phyloP scores from a whole-genome alignment of 2,329 filamentous ascomycete species.

The Saccharata proteae region DNA sequence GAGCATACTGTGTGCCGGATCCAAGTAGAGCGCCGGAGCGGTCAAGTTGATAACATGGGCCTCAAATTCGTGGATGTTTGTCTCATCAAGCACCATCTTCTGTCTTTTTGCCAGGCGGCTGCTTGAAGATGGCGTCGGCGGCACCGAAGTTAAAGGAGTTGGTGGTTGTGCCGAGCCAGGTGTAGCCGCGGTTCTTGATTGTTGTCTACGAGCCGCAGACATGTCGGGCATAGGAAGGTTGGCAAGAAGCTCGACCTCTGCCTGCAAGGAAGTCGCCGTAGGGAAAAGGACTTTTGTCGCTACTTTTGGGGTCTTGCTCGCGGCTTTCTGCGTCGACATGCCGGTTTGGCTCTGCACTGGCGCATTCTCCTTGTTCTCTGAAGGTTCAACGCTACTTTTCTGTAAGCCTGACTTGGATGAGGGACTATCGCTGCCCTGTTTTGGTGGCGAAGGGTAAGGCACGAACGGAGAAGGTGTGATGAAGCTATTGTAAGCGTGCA shows the following conservation, averaged over 20 bases:
- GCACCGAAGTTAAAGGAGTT: constrained; percentile 45
- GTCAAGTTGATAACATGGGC: constrained; percentile 63
- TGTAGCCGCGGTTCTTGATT: constrained; percentile 31
- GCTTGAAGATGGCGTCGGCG: constrained; percentile 44
- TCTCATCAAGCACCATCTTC: constrained; percentile 63
- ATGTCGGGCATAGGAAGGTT: constrained; percentile 49
- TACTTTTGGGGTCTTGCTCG: constrained; percentile 29
- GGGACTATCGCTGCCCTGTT: too few relatives aligned
- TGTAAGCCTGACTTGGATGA: too few relatives aligned
- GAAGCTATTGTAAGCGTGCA: constrained; percentile 85
- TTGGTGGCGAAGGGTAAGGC: constrained; percentile 45
- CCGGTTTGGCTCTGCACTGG: too few relatives aligned
- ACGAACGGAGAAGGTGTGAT: constrained; percentile 81
- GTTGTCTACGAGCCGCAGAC: constrained; percentile 36
- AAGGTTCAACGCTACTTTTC: constrained; percentile 48
- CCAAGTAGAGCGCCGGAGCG: constrained; percentile 61
- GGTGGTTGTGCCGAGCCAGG: constrained; percentile 47
- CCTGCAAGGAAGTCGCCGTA: constrained; percentile 61
- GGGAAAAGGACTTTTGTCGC: constrained; percentile 71
- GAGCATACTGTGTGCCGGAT: constrained; percentile 57
- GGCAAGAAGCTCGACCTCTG: constrained; percentile 65
- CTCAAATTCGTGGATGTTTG: constrained; percentile 63
- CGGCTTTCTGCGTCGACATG: too few relatives aligned
- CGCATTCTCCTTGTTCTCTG: constrained; percentile 14
- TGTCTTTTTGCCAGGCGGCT: constrained; percentile 58